Base-by-base conservation (phyloP, 805 yeast species). In the Yamadazyma olivae region DNA sequence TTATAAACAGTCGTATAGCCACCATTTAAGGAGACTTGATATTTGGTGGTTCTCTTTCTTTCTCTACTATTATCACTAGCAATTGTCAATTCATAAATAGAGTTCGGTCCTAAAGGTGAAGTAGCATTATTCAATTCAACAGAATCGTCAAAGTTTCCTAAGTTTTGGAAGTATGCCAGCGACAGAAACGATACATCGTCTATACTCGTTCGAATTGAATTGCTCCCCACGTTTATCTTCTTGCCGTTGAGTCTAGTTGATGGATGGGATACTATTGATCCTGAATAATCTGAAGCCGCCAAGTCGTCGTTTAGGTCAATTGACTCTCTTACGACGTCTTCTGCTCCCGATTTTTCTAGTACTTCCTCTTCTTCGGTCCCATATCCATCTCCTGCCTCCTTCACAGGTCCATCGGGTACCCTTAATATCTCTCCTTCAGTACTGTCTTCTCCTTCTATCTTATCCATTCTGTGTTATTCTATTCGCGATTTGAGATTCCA, bases 1-100 rank as follows among this genome's bases (percentile, higher is more conserved):
- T 71, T 72, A 21, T 51, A 44, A 8, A 67, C 54, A 2, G 75
- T 56, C 7, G 70, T 70, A 5, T 64, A 54, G 0, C 77, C 70
- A 5, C 71, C 72, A 46, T 66, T 65, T 24, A 68, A 47, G 8
- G 64, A 52, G 4, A 68, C 66, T 38, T 62, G 52, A 18, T 51
- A 40, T 40, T 57, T 56, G 27, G 58, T 54, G 14, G 66, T 45
- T 41, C 69, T 45, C 40, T 53, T 47, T 36, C 70, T 60, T 19
- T 46, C 35, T 14, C 71, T 50, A n/a, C 71, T 64, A n/a, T 48
- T 33, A 52, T 80, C 79, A 13, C 75, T 71, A 23, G 74, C 82
- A 33, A 81, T 75, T 1, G 89, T 81, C 35, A 89, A 64, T 49
- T 84, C 93, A 51, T 74, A 85, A 22, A 88, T 79, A 4, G 95